Evolutionary conservation across 495 filamentous ascomycete genomes (phyloP).

Genomic region (Daldinia vernicosa): DNA sequence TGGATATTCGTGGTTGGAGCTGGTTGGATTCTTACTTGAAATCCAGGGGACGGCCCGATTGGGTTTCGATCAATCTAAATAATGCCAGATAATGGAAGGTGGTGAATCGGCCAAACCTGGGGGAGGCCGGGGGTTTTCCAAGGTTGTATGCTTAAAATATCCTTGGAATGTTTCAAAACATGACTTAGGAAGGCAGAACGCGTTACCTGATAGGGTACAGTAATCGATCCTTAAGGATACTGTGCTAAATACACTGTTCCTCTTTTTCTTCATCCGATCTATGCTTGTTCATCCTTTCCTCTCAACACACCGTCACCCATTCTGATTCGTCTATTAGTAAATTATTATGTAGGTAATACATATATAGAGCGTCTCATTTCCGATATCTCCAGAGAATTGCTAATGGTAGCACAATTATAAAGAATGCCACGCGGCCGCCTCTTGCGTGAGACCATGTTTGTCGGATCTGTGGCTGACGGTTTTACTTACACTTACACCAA

Average conservation of each 20-base stretch:
- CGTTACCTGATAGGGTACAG: slow-evolving; percentile 1
- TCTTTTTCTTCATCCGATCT: slow-evolving; percentile 14
- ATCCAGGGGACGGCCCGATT: slow-evolving; percentile 42
- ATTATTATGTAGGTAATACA: background rate
- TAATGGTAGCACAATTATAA: background rate
- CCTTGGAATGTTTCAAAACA: slow-evolving; percentile 35
- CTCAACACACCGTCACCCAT: background rate
- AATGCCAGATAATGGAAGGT: slow-evolving; percentile 32
- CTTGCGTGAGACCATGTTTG: background rate
- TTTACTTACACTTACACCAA: background rate
- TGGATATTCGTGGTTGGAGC: background rate
- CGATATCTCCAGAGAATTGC: background rate
- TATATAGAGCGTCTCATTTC: background rate
- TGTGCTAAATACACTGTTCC: slow-evolving; percentile 28
- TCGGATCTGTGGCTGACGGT: background rate
- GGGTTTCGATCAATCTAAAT: slow-evolving; percentile 34
- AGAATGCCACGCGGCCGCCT: background rate
- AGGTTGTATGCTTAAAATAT: slow-evolving; percentile 21
- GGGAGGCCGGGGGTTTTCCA: slow-evolving; percentile 38
- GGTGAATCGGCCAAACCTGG: slow-evolving; percentile 40
- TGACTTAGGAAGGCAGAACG: slow-evolving; percentile 30
- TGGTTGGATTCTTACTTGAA: slow-evolving; percentile 4
- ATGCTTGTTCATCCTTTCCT: slow-evolving; percentile 17
- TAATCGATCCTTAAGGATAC: slow-evolving; percentile 1
- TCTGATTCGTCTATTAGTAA: background rate